Evolutionary conservation across 148 eudicot genomes (phyloP), one percentile per base, ranked within the genome.

Genomic region (Tetragonia tetragonoides): DNA sequence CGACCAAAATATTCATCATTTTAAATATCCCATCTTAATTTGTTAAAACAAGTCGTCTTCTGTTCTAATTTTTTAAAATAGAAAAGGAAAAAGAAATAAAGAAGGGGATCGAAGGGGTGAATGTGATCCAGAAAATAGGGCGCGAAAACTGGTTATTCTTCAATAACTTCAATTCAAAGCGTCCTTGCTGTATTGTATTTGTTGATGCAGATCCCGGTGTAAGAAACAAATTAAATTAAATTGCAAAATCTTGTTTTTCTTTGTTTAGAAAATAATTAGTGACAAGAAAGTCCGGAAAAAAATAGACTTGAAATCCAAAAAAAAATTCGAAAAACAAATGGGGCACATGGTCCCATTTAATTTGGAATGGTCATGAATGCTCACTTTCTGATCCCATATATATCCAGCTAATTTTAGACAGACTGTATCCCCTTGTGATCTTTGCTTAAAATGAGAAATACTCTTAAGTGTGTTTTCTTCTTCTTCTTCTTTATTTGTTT

Each of bases 121-220:
- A n/a, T n/a, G n/a, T n/a, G 81, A 79, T 73, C 81, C 81, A 70
- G 54, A 72, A 79, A 72, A 51, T 21, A 54, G 46, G 81, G 81
- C 76, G 62, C 3, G 0, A 38, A 76, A 37, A 57, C 17, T 69
- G 28, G 20, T 59, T 60, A 28, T 70, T 28, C 4, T 70, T 28
- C 4, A 70, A 37, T 60, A 38, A 41, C 80, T 78, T 78, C 44
- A 11, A 16, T 16, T 51, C 44, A 20, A 78, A 70, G 74, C 39
- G 14, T 69, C 34, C 56, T 70, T 46, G 42, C 66, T 68, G 69
- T 23, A 28, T 28, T 68, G 69, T 23, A 28, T 28, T 0, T 70
- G 34, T 54, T 77, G 65, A 66, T 21, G 23, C 41, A 7, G 21
- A 54, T 54, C 3, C 56, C 56, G 16, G 21, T 49, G 16, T n/a